A percentile compares a stretch with the other conserved stretches of the same genome.
These are phyloP conservation scores for Tilletia caries DNA, from an alignment of 1,284 basidiomycete genomes.

Conservation along the genomic window DNA sequence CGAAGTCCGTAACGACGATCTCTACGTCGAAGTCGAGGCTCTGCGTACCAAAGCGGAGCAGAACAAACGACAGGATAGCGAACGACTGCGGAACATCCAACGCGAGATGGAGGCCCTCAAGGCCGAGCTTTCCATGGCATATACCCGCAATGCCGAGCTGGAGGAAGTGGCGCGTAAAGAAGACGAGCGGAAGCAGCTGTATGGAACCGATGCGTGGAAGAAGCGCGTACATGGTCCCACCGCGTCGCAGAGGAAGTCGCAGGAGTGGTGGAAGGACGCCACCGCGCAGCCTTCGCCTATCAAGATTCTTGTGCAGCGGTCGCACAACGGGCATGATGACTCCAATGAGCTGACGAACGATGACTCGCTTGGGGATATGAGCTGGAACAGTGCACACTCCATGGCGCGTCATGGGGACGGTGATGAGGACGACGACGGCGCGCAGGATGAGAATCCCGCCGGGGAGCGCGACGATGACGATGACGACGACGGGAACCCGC, in stretches of 20 bases:
- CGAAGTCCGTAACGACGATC: constrained; percentile 38
- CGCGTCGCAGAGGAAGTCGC: neutral
- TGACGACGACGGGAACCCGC: neutral
- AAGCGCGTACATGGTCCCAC: neutral
- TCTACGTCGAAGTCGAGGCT: constrained; percentile 39
- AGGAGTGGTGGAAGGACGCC: constrained; percentile 13
- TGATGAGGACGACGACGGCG: neutral
- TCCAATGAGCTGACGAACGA: neutral
- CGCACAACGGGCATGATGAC: neutral
- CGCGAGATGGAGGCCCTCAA: constrained; percentile 42
- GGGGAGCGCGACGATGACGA: neutral
- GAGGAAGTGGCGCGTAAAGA: constrained; percentile 19
- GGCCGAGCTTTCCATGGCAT: constrained; percentile 39
- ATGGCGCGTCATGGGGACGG: no score
- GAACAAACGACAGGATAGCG: constrained; percentile 33
- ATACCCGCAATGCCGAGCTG: constrained; percentile 36
- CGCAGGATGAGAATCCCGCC: neutral
- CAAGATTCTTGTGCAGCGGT: neutral
- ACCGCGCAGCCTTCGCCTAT: constrained; percentile 2
- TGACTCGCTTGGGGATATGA: neutral
- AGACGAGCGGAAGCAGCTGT: neutral
- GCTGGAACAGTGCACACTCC: constrained; percentile 9
- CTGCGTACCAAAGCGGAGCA: constrained; percentile 41
- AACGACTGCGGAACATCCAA: constrained; percentile 32
- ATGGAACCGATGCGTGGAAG: constrained; percentile 14